Conservation (phyloP, 2,329 filamentous ascomycete genomes). For the Pyricularia grisea region DNA sequence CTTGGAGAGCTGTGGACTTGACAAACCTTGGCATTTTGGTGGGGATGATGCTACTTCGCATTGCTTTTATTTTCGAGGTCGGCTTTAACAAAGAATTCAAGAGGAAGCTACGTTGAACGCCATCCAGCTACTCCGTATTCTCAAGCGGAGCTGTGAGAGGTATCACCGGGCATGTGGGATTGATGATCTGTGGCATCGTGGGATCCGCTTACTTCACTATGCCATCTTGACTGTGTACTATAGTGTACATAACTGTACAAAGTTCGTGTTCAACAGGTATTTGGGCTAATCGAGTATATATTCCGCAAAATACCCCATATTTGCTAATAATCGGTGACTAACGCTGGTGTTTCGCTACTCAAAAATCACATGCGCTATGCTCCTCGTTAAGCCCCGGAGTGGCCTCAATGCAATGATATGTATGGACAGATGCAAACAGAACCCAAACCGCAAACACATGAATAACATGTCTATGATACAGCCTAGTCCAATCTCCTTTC, state of each 20-base stretch:
- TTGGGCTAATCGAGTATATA: background rate
- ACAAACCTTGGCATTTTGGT: conserved; percentile 23
- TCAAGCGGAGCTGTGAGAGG: background rate
- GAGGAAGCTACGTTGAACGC: background rate
- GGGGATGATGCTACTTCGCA: conserved; percentile 20
- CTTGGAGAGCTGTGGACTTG: conserved; percentile 26
- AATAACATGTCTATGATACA: background rate
- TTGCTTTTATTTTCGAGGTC: conserved; percentile 23
- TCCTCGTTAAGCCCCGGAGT: background rate
- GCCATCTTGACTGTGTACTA: background rate
- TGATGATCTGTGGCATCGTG: background rate
- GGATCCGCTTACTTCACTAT: background rate
- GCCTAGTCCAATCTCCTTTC: conserved; percentile 21
- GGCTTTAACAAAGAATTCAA: conserved; percentile 14
- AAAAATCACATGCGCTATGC: background rate
- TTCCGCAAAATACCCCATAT: background rate
- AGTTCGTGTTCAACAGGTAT: background rate
- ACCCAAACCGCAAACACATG: background rate
- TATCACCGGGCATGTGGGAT: too few species aligned
- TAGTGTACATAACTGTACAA: background rate
- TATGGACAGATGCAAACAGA: background rate
- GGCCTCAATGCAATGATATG: background rate
- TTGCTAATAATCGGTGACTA: background rate
- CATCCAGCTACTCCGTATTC: background rate
- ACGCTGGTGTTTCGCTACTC: background rate